Evolutionary conservation across 1,284 basidiomycete genomes (phyloP), one percentile per base, ranked within the genome.

Genomic region (Porodaedalea pini): DNA sequence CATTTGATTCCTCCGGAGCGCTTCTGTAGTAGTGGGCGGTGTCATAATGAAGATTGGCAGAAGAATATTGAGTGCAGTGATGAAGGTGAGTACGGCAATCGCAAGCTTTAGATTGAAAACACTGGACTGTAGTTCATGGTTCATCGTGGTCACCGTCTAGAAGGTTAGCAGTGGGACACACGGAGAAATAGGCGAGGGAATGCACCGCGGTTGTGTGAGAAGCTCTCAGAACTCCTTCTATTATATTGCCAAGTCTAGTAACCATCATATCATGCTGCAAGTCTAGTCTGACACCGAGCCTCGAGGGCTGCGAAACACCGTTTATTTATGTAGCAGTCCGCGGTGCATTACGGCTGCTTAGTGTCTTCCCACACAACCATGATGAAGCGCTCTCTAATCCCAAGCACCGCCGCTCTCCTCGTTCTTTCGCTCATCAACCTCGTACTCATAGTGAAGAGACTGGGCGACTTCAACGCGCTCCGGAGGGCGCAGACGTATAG

Each of bases 1-100:
- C 13, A 47, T 15, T 47, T 15, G 25, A 11, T 27, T 15, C 45
- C 34, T 47, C 31, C 21, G 10, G 15, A 13, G 23, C 11, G 23
- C 45, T n/a, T 51, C 39, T 17, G 27, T 4, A 6, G 29, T 27
- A 10, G 44, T 15, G 13, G 57, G 44, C n/a, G 57, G 57, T 13
- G n/a, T 17, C 31, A 37, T 19, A 29, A 59, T 41, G 29, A 49
- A 55, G n/a, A 55, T 19, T 2, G 57, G 57, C n/a, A 59, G 34
- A 13, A 55, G 19, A 10, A 59, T 48, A 37, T 59, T 59, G 52
- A 59, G 34, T 23, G 23, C 53, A 36, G 53, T 59, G 47, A 55
- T 15, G 27, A 54, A 34, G 23, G 43, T n/a, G 13, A 59, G 39
- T 15, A 40, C 6, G n/a, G 11, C 36, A 27, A 56, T 37, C 23